Conservation (phyloP, 345 rosid species). For the Eucalyptus leucophloia region DNA sequence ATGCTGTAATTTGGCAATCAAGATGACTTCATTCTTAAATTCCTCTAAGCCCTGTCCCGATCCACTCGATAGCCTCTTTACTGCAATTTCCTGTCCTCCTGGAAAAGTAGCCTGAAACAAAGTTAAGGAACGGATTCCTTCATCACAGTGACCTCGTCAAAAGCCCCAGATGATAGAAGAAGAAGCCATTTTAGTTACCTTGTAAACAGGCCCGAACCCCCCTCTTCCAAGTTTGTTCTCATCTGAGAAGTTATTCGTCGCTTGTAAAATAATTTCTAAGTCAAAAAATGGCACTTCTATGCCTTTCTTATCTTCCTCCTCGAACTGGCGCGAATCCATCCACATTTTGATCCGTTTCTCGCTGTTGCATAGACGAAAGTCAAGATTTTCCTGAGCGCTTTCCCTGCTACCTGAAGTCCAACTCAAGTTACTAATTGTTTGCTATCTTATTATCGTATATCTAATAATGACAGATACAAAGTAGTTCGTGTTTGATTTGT, state of each 20-base stretch:
- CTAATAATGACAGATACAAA: neutral
- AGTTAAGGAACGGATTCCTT: neutral
- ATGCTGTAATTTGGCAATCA: conserved; percentile 51
- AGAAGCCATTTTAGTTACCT: conserved; percentile 4
- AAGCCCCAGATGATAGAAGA: neutral
- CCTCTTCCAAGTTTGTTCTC: conserved; percentile 45
- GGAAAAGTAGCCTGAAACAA: conserved; percentile 23
- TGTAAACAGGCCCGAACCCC: conserved; percentile 60
- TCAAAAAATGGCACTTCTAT: conserved; percentile 32
- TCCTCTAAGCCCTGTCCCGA: conserved; percentile 55
- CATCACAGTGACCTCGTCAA: neutral
- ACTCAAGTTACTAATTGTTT: neutral
- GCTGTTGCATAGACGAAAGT: conserved; percentile 3
- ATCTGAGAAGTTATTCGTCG: conserved; percentile 33
- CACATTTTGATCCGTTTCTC: conserved; percentile 13
- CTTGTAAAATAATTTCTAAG: conserved; percentile 22
- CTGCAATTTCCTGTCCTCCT: conserved; percentile 39
- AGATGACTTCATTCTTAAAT: conserved; percentile 41
- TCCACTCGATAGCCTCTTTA: conserved; percentile 43
- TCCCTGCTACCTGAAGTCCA: neutral
- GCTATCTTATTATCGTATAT: too few species aligned
- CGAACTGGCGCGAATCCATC: conserved; percentile 3
- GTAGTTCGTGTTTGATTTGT: neutral
- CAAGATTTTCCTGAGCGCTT: neutral
- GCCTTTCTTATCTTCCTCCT: conserved; percentile 19